Evolutionary conservation across 179 eudicot genomes (phyloP), one percentile per base, ranked within the genome.

Genomic region (Spergularia azorica): DNA sequence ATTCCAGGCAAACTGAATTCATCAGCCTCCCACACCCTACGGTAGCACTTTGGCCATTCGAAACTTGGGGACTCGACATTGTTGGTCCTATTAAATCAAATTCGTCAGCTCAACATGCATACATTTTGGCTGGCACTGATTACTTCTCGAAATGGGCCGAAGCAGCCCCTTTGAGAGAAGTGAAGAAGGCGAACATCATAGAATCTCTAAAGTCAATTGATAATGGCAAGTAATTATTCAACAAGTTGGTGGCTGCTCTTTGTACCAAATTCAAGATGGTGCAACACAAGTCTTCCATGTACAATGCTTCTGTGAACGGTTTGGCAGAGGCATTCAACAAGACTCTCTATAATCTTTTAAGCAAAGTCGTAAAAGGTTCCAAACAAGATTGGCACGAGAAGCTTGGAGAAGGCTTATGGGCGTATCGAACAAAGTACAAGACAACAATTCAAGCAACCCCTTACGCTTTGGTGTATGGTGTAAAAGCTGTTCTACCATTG

Each of bases 71-170:
- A 3, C 58, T 69, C 1, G n/a, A n/a, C n/a, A n/a, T n/a, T n/a
- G n/a, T n/a, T n/a, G n/a, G n/a, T n/a, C n/a, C n/a, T n/a, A n/a
- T n/a, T 0, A 26, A 39, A 11, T 16, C 46, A 5, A 52, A 52
- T 6, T 26, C 67, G 6, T 63, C 43, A 2, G n/a, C 9, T 4
- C 14, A 58, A 1, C 79, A 67, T 57, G 14, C 43, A 14, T 68
- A 55, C 48, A 67, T 76, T 14, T 46, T 76, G 2, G 67, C 46
- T 0, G 73, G 73, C 0, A 57, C 57, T 0, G 66, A 76, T 11
- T 67, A 56, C 15, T 76, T 77, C 6, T 78, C 76, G 0, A 71
- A 71, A 4, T 78, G 71, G 71, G 65, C 71, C 0, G 20, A 77
- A 38, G 66, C 3, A 0, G 8, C 67, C 4, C 3, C 55, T 2